Percentiles rank a stretch among this genome's conserved stretches.
Conservation (phyloP, 306 rosid species). For the Crataegus laevigata region DNA sequence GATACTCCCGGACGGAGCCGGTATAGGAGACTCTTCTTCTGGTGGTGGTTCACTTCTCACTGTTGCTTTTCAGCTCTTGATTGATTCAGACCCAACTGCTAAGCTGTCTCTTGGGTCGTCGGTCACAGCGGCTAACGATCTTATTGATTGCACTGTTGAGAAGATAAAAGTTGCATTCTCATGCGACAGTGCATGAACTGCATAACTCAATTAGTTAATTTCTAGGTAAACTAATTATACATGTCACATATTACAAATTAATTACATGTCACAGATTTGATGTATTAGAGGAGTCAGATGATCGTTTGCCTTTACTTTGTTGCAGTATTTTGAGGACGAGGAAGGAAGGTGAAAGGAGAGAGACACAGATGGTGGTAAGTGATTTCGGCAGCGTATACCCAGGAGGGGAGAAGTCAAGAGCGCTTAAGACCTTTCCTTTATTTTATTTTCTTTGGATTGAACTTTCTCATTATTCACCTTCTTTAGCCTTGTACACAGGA, state of each 20-base stretch:
- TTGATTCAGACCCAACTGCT: slow-evolving; percentile 87
- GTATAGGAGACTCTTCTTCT: slow-evolving; percentile 39
- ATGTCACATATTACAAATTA: not conserved
- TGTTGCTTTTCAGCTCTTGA: slow-evolving; percentile 88
- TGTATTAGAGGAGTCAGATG: no score
- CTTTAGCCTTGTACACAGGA: slow-evolving; percentile 11
- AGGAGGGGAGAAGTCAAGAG: slow-evolving; percentile 77
- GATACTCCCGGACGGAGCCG: slow-evolving; percentile 68
- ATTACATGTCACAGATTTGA: not conserved
- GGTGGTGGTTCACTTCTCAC: slow-evolving; percentile 74
- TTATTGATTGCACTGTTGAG: slow-evolving; percentile 84
- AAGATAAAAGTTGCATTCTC: slow-evolving; percentile 75
- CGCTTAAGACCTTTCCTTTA: slow-evolving; percentile 39
- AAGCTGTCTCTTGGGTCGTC: slow-evolving; percentile 79
- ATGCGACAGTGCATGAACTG: slow-evolving; percentile 29
- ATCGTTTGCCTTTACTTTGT: not conserved
- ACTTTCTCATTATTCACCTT: not conserved
- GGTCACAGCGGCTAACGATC: slow-evolving; percentile 83
- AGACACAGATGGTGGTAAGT: slow-evolving; percentile 23
- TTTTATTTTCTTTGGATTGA: not conserved
- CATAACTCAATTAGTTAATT: not conserved
- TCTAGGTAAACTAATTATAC: not conserved
- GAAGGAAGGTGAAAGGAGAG: not conserved
- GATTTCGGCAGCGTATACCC: slow-evolving; percentile 21
- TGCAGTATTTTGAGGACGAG: slow-evolving; percentile 20